Conservation (phyloP, 75 land plant genomes). For the Gnetum montanum region DNA sequence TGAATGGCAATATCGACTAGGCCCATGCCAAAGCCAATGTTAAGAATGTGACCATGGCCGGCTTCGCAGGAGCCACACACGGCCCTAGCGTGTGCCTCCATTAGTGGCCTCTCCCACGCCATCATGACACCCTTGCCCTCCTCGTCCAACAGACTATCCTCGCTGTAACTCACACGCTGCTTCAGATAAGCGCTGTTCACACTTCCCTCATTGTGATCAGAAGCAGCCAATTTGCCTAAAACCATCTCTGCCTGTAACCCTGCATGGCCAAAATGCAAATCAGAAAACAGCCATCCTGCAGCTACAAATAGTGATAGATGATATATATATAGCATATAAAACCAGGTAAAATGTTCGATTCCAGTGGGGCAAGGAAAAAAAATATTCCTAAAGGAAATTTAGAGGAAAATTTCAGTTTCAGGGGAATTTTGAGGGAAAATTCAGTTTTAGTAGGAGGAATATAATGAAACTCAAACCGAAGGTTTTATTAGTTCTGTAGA, state of each 20-base stretch:
- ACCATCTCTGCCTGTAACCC: conserved; percentile 84
- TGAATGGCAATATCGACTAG: conserved; percentile 94
- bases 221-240: conserved; percentile 53
- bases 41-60: conserved; percentile 67
- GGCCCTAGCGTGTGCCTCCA: conserved; percentile 98
- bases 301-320: too few relatives aligned
- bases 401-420: too few relatives aligned
- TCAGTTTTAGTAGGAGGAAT: too few relatives aligned
- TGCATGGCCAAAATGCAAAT: conserved; percentile 20
- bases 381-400: too few relatives aligned
- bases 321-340: too few relatives aligned
- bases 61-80: conserved; percentile 35
- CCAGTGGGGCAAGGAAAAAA: too few relatives aligned
- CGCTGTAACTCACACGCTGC: conserved; percentile 77
- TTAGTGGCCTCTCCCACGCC: conserved; percentile 98
- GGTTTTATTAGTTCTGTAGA: too few relatives aligned
- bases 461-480: too few relatives aligned
- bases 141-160: conserved; percentile 76
- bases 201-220: conserved; percentile 11
- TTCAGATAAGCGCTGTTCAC: conserved; percentile 50
- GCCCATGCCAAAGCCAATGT: conserved; percentile 98
- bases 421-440: too few relatives aligned
- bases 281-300: too few relatives aligned
- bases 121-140: conserved; percentile 95
- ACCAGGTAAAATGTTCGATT: too few relatives aligned